Conservation (phyloP, 768 basidiomycete genomes). For the Hydnomerulius pinastri region DNA sequence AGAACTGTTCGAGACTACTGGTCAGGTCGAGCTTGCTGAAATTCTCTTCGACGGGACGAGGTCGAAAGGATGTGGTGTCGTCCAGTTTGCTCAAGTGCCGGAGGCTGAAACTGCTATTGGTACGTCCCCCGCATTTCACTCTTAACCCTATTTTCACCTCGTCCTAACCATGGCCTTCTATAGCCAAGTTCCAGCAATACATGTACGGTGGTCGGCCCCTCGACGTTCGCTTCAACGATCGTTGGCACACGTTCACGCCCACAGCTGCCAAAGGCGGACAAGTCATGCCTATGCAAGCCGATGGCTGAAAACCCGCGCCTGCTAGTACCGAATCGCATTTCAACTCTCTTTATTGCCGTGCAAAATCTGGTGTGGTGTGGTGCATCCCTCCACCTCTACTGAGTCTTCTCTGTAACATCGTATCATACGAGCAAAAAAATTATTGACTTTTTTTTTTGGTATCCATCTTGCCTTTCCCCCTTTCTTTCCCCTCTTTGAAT, state of each 20-base stretch:
- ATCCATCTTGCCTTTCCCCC: too few relatives aligned
- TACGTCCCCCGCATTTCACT: constrained; percentile 32
- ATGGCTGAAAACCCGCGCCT: constrained; percentile 30
- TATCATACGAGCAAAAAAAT: neutral
- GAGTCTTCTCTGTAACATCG: neutral
- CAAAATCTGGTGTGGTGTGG: neutral
- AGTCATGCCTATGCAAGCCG: constrained; percentile 64
- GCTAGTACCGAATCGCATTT: neutral
- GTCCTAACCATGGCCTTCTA: constrained; percentile 2
- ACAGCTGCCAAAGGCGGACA: constrained; percentile 88
- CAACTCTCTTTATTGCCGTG: neutral
- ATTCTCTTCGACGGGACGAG: constrained; percentile 91
- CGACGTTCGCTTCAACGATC: constrained; percentile 95
- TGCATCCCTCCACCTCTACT: too few relatives aligned
- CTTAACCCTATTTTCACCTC: neutral
- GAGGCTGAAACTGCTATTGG: constrained; percentile 96
- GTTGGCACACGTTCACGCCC: constrained; percentile 92
- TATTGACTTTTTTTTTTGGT: neutral
- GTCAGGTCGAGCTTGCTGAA: constrained; percentile 92
- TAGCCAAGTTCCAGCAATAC: constrained; percentile 93
- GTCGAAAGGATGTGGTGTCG: constrained; percentile 93
- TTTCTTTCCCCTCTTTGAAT: neutral
- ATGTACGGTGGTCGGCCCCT: constrained; percentile 88
- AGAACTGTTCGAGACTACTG: constrained; percentile 97
- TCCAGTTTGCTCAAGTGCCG: constrained; percentile 83